Conservation (phyloP, 2,329 filamentous ascomycete species). For the Colletotrichum navitas region DNA sequence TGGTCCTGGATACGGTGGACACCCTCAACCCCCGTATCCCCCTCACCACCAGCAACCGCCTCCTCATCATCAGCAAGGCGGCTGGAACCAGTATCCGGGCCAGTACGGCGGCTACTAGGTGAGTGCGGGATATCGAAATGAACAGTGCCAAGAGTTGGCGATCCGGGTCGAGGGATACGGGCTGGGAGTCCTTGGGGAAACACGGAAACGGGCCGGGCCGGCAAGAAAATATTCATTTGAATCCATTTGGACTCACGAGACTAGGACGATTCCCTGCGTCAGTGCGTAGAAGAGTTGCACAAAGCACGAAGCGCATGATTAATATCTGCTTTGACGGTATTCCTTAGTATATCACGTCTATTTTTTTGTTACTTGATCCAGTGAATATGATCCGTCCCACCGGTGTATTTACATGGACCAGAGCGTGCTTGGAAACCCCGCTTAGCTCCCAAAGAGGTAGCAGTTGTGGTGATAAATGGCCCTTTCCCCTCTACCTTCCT, state of each 20-base stretch:
- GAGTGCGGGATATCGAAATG: not conserved
- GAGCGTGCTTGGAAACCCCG: too few species aligned
- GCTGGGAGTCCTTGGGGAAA: slow-evolving; percentile 9
- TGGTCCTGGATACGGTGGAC: slow-evolving; percentile 45
- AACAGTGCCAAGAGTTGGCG: not conserved
- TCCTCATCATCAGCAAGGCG: slow-evolving; percentile 43
- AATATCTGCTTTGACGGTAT: not conserved
- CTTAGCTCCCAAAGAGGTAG: not conserved
- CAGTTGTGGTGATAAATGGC: not conserved
- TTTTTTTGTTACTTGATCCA: not conserved
- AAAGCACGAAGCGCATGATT: slow-evolving; percentile 23
- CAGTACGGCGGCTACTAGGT: slow-evolving; percentile 51
- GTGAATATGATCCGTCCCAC: not conserved
- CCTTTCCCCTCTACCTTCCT: not conserved
- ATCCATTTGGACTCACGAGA: slow-evolving; percentile 2
- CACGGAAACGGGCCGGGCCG: slow-evolving; percentile 5
- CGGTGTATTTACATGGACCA: not conserved
- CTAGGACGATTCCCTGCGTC: slow-evolving; percentile 5
- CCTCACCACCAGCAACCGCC: slow-evolving; percentile 36
- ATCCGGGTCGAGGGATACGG: not conserved
- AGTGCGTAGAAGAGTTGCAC: not conserved
- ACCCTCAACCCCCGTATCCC: slow-evolving; percentile 38
- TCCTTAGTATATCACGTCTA: not conserved
- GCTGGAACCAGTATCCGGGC: slow-evolving; percentile 56
- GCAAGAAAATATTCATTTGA: not conserved